These are phyloP conservation scores for Cladophialophora carrionii DNA, from an alignment of 2,329 filamentous ascomycete species.

Conservation along the genomic window DNA sequence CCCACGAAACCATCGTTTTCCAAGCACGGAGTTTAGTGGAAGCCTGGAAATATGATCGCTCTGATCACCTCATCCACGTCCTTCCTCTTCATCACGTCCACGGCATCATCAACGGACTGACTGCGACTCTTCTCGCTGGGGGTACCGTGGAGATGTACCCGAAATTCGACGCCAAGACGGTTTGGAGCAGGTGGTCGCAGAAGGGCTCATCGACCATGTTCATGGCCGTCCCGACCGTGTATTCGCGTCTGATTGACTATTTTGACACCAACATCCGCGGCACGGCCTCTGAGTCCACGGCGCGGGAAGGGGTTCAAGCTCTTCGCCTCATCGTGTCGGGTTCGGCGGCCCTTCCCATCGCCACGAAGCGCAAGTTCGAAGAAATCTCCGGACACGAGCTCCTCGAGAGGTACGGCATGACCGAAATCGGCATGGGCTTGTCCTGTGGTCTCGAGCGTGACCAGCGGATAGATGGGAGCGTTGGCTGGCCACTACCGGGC, in stretches of 20 bases:
- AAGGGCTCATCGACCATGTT: slow-evolving; percentile 52
- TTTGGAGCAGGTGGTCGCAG: slow-evolving; percentile 54
- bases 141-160: slow-evolving; percentile 55
- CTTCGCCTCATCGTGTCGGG: slow-evolving; percentile 49
- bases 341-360: slow-evolving; percentile 49
- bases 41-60: slow-evolving; percentile 48
- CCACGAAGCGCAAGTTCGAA: slow-evolving; percentile 48
- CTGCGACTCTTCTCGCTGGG: slow-evolving; percentile 52
- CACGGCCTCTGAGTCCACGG: slow-evolving; percentile 41
- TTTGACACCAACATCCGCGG: slow-evolving; percentile 47
- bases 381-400: slow-evolving; percentile 50
- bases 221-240: slow-evolving; percentile 58
- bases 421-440: slow-evolving; percentile 96
- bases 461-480: slow-evolving; percentile 82
- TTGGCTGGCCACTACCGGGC: slow-evolving; percentile 54
- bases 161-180: slow-evolving; percentile 50
- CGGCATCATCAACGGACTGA: slow-evolving; percentile 56
- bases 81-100: slow-evolving; percentile 57
- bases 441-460: slow-evolving; percentile 78
- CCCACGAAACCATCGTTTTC: slow-evolving; percentile 48
- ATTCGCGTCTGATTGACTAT: slow-evolving; percentile 54
- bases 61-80: slow-evolving; percentile 55
- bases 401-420: slow-evolving; percentile 67
- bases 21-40: slow-evolving; percentile 41
- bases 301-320: slow-evolving; percentile 36